phyloP scores from a whole-genome alignment of 2,329 filamentous ascomycete genomes.

The Thelonectria olida region DNA sequence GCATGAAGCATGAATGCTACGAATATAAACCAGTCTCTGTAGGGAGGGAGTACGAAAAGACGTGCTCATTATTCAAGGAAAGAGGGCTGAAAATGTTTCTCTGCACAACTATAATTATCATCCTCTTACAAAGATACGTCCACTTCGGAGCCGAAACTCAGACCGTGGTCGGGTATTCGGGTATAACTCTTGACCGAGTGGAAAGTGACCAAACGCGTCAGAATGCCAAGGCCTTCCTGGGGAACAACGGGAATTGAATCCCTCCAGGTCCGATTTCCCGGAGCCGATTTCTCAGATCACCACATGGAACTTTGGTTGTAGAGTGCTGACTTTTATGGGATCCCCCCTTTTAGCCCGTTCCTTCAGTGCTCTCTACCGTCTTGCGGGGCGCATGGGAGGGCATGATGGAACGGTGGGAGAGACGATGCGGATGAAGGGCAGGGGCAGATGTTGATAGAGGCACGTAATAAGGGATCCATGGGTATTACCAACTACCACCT shows the following conservation, averaged over 20 bases:
- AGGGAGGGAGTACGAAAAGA: not conserved
- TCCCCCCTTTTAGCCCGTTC: not conserved
- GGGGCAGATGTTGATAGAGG: too few species aligned
- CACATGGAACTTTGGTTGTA: not conserved
- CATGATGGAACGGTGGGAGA: not conserved
- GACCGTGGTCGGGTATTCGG: not conserved
- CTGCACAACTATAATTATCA: too few species aligned
- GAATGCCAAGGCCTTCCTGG: not conserved
- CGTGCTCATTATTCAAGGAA: too few species aligned
- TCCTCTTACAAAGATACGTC: too few species aligned
- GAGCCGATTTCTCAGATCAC: not conserved
- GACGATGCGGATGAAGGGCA: too few species aligned
- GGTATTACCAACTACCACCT: too few species aligned
- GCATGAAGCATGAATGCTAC: not conserved
- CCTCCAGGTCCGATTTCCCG: not conserved
- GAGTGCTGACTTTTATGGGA: not conserved
- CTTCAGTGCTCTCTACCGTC: too few species aligned
- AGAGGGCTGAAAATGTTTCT: too few species aligned
- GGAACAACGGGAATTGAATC: constrained; percentile 2
- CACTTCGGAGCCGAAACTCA: not conserved
- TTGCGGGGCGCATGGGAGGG: not conserved
- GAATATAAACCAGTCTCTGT: not conserved
- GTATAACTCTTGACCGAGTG: not conserved
- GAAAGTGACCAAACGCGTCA: not conserved
- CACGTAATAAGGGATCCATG: too few species aligned